phyloP scores from a whole-genome alignment of 2,329 filamentous ascomycete species.

The Arthrobotrys sphaeroides region DNA sequence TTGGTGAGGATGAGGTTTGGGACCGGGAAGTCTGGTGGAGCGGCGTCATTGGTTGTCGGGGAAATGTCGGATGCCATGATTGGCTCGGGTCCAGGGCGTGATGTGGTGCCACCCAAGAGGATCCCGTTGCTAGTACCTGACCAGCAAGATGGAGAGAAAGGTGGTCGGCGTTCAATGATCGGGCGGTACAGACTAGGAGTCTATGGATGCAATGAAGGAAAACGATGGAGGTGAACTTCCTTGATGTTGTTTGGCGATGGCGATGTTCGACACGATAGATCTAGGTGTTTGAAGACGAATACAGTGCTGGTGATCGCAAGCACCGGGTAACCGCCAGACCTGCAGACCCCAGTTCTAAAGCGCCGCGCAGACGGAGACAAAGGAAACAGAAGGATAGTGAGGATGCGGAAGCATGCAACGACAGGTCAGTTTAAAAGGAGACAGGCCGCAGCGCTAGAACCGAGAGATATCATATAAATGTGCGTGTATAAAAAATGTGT shows the following conservation, averaged over 20 bases:
- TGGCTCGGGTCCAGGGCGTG: slow-evolving; percentile 30
- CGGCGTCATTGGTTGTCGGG: slow-evolving; percentile 23
- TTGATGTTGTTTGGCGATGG: background rate
- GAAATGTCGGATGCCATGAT: slow-evolving; percentile 23
- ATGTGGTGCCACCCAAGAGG: slow-evolving; percentile 25
- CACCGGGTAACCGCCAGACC: background rate
- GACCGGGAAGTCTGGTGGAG: slow-evolving; percentile 8
- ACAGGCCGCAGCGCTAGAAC: background rate
- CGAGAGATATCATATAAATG: background rate
- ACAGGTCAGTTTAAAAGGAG: slow-evolving; percentile 14
- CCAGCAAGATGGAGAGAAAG: slow-evolving; percentile 18
- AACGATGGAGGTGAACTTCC: background rate
- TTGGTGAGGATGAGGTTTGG: slow-evolving; percentile 51
- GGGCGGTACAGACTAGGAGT: background rate
- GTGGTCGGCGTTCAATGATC: background rate
- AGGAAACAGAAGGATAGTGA: background rate
- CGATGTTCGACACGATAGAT: background rate
- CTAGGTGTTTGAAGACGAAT: slow-evolving; percentile 7
- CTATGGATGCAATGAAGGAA: background rate
- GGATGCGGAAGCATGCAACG: background rate
- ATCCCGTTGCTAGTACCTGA: slow-evolving; percentile 10
- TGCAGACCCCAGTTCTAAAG: background rate
- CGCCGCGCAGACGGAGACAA: slow-evolving; percentile 13
- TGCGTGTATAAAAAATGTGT: background rate
- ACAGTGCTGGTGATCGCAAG: background rate